These are phyloP conservation scores for Metarhizium anisopliae DNA, from an alignment of 2,329 filamentous ascomycete species.

Conservation along the genomic window DNA sequence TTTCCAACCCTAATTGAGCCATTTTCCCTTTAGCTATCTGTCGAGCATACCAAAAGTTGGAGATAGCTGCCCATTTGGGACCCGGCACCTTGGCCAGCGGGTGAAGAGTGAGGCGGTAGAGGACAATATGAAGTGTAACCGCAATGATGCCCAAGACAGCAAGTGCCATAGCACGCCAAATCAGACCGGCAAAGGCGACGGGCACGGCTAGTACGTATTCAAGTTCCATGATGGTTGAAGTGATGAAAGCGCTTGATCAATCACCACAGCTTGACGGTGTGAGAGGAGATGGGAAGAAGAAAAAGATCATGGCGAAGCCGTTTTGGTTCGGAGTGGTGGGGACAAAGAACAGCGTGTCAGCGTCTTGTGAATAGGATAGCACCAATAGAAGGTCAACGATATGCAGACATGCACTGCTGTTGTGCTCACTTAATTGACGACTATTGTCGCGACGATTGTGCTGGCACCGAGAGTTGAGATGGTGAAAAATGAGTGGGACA, in stretches of 20 bases:
- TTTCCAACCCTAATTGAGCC: slow-evolving; percentile 27
- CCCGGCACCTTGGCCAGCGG: slow-evolving; percentile 37
- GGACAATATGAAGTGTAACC: slow-evolving; percentile 7
- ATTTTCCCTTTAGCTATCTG: slow-evolving; percentile 35
- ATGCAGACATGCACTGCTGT: neutral
- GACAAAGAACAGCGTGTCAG: neutral
- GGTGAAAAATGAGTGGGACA: neutral
- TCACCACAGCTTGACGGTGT: neutral
- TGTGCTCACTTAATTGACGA: neutral
- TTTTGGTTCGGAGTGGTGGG: neutral
- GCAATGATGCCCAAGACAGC: slow-evolving; percentile 8
- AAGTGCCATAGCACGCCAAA: neutral
- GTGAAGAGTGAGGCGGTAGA: slow-evolving; percentile 34
- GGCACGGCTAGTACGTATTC: neutral
- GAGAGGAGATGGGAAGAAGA: neutral
- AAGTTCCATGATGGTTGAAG: neutral
- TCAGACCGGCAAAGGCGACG: neutral
- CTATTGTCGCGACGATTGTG: neutral
- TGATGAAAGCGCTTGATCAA: neutral
- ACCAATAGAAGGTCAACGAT: neutral
- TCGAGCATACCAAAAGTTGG: slow-evolving; percentile 38
- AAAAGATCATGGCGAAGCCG: neutral
- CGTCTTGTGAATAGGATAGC: neutral
- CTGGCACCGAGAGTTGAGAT: neutral
- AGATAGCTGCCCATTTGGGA: slow-evolving; percentile 35